phyloP scores from a whole-genome alignment of 2,329 filamentous ascomycete species.

The Hymenoscyphus repandus region DNA sequence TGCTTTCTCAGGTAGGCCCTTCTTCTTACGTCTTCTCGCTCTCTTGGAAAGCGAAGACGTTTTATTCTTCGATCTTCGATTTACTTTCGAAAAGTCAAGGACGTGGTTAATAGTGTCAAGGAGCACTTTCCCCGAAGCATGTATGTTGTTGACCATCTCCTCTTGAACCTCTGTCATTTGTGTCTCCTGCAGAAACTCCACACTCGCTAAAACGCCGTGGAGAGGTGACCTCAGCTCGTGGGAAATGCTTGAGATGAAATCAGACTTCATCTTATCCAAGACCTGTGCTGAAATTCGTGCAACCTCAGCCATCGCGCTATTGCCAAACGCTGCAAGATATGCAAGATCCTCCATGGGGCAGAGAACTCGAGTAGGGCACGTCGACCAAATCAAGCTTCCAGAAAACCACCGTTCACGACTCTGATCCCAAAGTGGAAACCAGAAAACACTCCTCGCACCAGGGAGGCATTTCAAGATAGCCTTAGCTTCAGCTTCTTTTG shows the following conservation, averaged over 20 bases:
- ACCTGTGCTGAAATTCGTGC: slow-evolving; percentile 41
- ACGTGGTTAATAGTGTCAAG: slow-evolving; percentile 50
- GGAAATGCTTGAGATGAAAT: slow-evolving; percentile 54
- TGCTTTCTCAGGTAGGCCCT: slow-evolving; percentile 8
- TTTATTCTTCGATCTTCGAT: slow-evolving; percentile 30
- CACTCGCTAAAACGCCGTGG: slow-evolving; percentile 52
- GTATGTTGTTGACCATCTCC: slow-evolving; percentile 41
- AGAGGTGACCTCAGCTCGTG: slow-evolving; percentile 58
- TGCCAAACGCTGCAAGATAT: slow-evolving; percentile 46
- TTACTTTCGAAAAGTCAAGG: slow-evolving; percentile 51
- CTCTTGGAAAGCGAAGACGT: slow-evolving; percentile 15
- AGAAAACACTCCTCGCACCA: slow-evolving; percentile 39
- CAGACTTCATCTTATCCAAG: slow-evolving; percentile 35
- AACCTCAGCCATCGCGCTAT: slow-evolving; percentile 52
- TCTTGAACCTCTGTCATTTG: slow-evolving; percentile 41
- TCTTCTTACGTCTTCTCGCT: slow-evolving; percentile 7
- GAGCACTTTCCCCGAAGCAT: slow-evolving; percentile 46
- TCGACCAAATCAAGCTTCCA: slow-evolving; percentile 46
- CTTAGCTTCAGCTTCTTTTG: slow-evolving; percentile 26
- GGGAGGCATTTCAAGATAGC: slow-evolving; percentile 36
- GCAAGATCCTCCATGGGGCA: slow-evolving; percentile 43
- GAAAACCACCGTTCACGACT: slow-evolving; percentile 43
- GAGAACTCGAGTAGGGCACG: slow-evolving; percentile 38
- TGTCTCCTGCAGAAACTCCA: slow-evolving; percentile 50
- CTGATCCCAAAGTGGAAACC: slow-evolving; percentile 45